Conservation (phyloP, 805 yeast genomes). For the Kregervanrija pseudodelftensis region DNA sequence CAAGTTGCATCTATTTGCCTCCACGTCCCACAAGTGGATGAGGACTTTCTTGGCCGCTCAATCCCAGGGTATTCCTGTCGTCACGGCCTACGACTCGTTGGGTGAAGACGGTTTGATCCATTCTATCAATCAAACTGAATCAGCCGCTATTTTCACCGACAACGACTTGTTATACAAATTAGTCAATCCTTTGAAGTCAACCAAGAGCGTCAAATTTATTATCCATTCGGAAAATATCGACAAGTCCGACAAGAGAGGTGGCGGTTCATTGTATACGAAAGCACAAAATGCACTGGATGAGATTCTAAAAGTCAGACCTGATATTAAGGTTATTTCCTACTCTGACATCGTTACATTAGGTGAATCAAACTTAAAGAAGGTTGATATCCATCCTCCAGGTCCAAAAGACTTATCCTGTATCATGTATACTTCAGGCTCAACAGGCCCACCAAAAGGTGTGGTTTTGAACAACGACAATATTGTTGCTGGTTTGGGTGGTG, state of each 20-base stretch:
- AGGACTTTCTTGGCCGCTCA: constrained; percentile 73
- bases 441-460: constrained; percentile 84
- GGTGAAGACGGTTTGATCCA: constrained; percentile 86
- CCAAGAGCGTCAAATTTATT: constrained; percentile 54
- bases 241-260: constrained; percentile 53
- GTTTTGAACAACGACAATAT: constrained; percentile 60
- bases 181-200: constrained; percentile 62
- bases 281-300: constrained; percentile 54
- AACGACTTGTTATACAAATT: constrained; percentile 62
- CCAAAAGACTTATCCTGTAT: constrained; percentile 63
- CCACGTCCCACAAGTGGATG: constrained; percentile 89
- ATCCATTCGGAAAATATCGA: constrained; percentile 63
- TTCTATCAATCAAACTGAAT: constrained; percentile 75
- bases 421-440: constrained; percentile 85
- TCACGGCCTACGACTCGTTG: constrained; percentile 92
- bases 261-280: constrained; percentile 50
- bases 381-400: constrained; percentile 37
- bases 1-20: constrained; percentile 76
- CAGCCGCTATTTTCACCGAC: constrained; percentile 78
- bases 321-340: constrained; percentile 56
- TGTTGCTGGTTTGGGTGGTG: constrained; percentile 84
- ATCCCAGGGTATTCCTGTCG: constrained; percentile 76
- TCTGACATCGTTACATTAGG: constrained; percentile 67
- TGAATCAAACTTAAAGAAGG: constrained; percentile 34
- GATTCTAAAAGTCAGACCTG: constrained; percentile 66